phyloP scores from a whole-genome alignment of 2,329 filamentous ascomycete genomes.

The Fusarium scirpi region DNA sequence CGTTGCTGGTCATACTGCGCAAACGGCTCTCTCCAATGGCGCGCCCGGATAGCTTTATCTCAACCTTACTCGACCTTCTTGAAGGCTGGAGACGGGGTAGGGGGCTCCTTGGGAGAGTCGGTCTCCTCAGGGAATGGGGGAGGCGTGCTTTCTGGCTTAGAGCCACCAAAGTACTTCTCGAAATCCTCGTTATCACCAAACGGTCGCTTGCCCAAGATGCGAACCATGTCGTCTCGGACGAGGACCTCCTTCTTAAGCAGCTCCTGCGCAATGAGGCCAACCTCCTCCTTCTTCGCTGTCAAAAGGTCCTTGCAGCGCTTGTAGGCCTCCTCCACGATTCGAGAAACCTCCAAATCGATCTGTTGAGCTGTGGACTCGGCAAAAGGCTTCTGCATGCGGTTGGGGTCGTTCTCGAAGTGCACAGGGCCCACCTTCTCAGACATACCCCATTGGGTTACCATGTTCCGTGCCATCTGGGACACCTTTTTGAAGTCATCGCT shows the following conservation, averaged over 20 bases:
- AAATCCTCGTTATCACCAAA: slow-evolving; percentile 90
- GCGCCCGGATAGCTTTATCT: slow-evolving; percentile 9
- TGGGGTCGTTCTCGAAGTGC: slow-evolving; percentile 86
- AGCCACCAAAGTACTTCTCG: slow-evolving; percentile 87
- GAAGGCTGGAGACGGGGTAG: slow-evolving; percentile 56
- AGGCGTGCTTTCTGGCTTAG: slow-evolving; percentile 67
- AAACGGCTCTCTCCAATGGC: slow-evolving; percentile 3
- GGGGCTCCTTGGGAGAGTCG: slow-evolving; percentile 53
- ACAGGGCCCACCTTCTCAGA: slow-evolving; percentile 92
- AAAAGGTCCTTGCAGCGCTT: slow-evolving; percentile 88
- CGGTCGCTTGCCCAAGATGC: slow-evolving; percentile 84
- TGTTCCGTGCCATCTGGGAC: slow-evolving; percentile 92
- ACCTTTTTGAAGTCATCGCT: slow-evolving; percentile 99
- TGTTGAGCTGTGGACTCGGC: slow-evolving; percentile 92
- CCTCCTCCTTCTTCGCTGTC: slow-evolving; percentile 85
- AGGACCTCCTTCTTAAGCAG: slow-evolving; percentile 92
- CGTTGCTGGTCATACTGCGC: not conserved
- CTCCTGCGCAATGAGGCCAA: slow-evolving; percentile 93
- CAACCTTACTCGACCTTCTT: slow-evolving; percentile 45
- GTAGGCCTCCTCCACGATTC: slow-evolving; percentile 94
- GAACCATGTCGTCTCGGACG: slow-evolving; percentile 89
- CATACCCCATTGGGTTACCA: slow-evolving; percentile 99
- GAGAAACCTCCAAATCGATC: slow-evolving; percentile 91
- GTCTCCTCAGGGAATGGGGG: slow-evolving; percentile 64
- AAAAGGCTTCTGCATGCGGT: slow-evolving; percentile 92